These are phyloP conservation scores for Volvariella surrecta DNA, from an alignment of 1,284 basidiomycete species.

Conservation along the genomic window DNA sequence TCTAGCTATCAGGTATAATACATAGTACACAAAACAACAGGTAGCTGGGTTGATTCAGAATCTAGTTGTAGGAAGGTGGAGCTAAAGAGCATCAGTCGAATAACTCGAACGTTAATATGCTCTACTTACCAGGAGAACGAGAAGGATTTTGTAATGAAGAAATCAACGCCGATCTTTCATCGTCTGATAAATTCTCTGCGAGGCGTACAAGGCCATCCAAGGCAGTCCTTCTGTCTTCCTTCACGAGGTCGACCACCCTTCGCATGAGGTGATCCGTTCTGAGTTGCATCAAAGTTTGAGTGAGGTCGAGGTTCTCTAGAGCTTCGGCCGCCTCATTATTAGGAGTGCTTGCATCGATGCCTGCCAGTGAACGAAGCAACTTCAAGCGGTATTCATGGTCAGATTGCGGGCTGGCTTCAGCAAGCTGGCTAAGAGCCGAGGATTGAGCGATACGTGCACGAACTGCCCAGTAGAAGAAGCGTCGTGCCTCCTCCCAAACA, in stretches of 20 bases:
- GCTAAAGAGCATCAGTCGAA: conserved; percentile 14
- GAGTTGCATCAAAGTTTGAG: conserved; percentile 49
- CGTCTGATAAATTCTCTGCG: conserved; percentile 61
- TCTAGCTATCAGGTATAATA: too few species aligned
- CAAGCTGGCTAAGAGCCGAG: conserved; percentile 46
- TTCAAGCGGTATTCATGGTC: conserved; percentile 50
- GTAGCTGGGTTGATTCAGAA: not conserved
- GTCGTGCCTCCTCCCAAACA: conserved; percentile 84
- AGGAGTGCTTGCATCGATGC: conserved; percentile 40
- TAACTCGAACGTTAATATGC: too few species aligned
- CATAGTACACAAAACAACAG: too few species aligned
- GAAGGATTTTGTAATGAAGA: conserved; percentile 48
- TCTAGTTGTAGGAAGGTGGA: conserved; percentile 27
- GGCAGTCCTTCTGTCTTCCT: conserved; percentile 63
- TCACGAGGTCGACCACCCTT: conserved; percentile 51
- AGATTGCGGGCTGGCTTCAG: conserved; percentile 55
- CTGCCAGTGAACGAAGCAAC: conserved; percentile 51
- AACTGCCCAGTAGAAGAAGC: conserved; percentile 95
- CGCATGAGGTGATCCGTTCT: conserved; percentile 58
- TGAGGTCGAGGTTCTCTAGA: conserved; percentile 61
- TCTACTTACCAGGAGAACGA: conserved; percentile 41
- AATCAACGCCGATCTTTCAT: conserved; percentile 60
- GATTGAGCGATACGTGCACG: conserved; percentile 71
- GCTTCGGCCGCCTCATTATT: conserved; percentile 49
- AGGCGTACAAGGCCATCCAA: conserved; percentile 60